Conservation (phyloP, 1,284 basidiomycete species). For the Austroboletus novae-zelandiae region DNA sequence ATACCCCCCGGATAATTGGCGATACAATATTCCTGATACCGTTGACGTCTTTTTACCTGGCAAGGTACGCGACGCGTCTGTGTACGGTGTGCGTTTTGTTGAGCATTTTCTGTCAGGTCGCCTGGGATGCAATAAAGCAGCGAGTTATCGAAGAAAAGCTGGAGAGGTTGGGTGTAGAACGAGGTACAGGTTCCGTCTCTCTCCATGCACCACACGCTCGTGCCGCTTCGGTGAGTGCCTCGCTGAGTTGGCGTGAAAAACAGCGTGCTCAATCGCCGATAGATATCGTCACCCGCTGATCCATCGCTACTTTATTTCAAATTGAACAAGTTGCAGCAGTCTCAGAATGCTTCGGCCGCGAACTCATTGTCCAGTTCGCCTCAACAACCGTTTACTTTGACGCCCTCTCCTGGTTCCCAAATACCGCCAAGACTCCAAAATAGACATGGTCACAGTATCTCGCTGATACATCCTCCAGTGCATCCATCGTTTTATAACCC, state of each 20-base stretch:
- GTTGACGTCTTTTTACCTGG: conserved; percentile 82
- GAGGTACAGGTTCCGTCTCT: conserved; percentile 53
- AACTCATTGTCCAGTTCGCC: conserved; percentile 64
- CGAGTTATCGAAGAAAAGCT: conserved; percentile 75
- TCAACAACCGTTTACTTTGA: conserved; percentile 50
- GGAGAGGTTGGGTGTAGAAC: conserved; percentile 73
- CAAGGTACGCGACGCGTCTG: conserved; percentile 46
- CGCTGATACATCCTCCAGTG: conserved; percentile 53
- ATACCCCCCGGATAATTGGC: conserved; percentile 63
- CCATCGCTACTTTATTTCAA: conserved; percentile 76
- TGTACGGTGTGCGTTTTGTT: conserved; percentile 7
- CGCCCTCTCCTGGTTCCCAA: conserved; percentile 50
- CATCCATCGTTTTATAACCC: conserved; percentile 40
- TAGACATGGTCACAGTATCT: conserved; percentile 69
- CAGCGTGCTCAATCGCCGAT: conserved; percentile 7
- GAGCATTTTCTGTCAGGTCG: conserved; percentile 40
- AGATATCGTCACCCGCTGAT: conserved; percentile 85
- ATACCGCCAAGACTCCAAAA: conserved; percentile 46
- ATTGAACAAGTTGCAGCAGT: conserved; percentile 76
- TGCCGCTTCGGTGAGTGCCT: conserved; percentile 66
- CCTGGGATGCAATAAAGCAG: conserved; percentile 71
- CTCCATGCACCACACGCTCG: conserved; percentile 72
- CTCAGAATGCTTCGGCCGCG: conserved; percentile 52
- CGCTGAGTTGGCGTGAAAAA: conserved; percentile 19
- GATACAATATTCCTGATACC: conserved; percentile 53